Base-by-base conservation (phyloP, 1,284 basidiomycete genomes). In the Sporisorium iseilematis-ciliati region DNA sequence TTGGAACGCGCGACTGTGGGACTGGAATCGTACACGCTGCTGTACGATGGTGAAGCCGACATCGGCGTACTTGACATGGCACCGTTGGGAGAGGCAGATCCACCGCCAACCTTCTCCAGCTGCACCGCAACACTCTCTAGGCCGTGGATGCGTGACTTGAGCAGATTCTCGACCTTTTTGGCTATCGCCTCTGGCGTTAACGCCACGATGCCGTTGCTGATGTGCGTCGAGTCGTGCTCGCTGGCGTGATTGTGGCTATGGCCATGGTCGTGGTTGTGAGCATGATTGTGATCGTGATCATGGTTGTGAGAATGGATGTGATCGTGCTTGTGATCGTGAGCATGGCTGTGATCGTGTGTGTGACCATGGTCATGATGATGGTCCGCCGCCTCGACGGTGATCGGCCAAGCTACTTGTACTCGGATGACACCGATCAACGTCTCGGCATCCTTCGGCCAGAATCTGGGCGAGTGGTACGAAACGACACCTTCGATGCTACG, bases 391-490 rank as follows among this genome's bases (percentile, higher is more conserved):
- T 49, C 40, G 7, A 85, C 21, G 87, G 83, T 11, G 83, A 78
- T 11, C 91, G 88, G 45, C 87, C 87, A 71, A 89, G 88, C 25
- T 7, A 77, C 60, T 46, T 77, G 75, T 2, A 79, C 46, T 10
- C 77, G 60, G 40, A 99, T 93, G 2, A 93, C 93, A 20, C 96
- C 96, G 77, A 97, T 91, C 35, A 97, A 84, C 49, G 90, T 91
- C 11, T 90, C 89, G 2, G 92, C 90, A 84, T 97, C 96, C 86
- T 97, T 94, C 0, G 95, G 95, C 97, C 97, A 99, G 86, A 99
- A 97, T 18, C 94, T 90, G 0, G 95, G 91, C 2, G 89, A 88
- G 2, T 90, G 91, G 85, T 92, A 97, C 1, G 92, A 92, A 0
- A 89, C 90, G 0, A 99, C 88, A 1, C 94, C 96, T 69, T 93